Base-by-base conservation (phyloP, 371 early-diverging fungal genomes). In the Furculomyces boomerangus region DNA sequence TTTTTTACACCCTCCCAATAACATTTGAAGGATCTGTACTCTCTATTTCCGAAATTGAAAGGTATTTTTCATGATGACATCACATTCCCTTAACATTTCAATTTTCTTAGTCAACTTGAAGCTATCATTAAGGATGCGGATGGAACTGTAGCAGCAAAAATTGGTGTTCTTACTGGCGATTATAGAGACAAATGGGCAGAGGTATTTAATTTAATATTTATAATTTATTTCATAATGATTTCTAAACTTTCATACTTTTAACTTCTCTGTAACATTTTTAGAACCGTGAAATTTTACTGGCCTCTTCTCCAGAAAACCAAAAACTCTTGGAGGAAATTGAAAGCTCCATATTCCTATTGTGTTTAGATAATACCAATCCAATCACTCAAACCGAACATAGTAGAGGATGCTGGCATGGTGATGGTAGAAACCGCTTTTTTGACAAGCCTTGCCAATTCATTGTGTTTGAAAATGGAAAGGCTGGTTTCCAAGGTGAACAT, bases 401-500 rank as follows among this genome's bases (percentile, higher is more conserved):
- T 29, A 76, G 79, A 55, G 77, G 78, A 30, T 84, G 83, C 72
- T 93, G 91, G 93, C 88, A 88, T 55, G 92, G 90, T 35, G 81
- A 90, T 64, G 95, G 91, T 30, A 77, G 79, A 55, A 95, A 95
- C 74, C 81, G 94, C 53, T 92, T 78, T 77, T 92, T 81, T 65
- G 95, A 94, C 73, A 93, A 93, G 71, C 72, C 88, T 20, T 70
- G 84, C 51, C 90, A 93, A 71, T 88, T 94, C 55, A 83, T 93
- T 66, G 84, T 93, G 40, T 89, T 84, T 68, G 91, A 90, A 30
- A 92, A 95, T 71, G 94, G 93, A 60, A 87, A 82, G 68, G 92
- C 93, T 49, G 96, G 93, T 31, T 88, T 93, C 77, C 76, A 77
- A 53, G 92, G 88, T 54, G 96, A 95, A 78, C 96, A 95, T 71